Percentiles rank a stretch among this genome's conserved stretches.
Conservation (phyloP, 805 yeast genomes). For the Middelhovenomyces tepae region DNA sequence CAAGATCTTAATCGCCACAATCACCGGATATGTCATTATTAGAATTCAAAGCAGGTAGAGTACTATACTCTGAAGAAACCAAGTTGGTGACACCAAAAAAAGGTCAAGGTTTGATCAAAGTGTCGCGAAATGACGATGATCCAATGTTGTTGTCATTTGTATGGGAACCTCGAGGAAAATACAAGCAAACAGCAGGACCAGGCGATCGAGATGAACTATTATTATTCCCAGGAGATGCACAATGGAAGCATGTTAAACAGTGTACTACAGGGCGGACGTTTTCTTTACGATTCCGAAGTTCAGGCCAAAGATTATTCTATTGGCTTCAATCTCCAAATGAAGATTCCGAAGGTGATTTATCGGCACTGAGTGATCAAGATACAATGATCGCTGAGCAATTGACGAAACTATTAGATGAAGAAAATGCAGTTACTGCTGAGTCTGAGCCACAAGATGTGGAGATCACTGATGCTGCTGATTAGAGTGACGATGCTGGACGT, state of each 20-base stretch:
- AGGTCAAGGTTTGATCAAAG: constrained; percentile 55
- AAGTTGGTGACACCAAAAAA: constrained; percentile 62
- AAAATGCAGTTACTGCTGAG: no score
- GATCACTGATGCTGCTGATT: no score
- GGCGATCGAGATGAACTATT: constrained; percentile 43
- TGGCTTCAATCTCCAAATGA: constrained; percentile 74
- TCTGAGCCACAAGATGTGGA: no score
- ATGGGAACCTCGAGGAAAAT: constrained; percentile 58
- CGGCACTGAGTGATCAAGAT: constrained; percentile 52
- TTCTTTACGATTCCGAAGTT: constrained; percentile 51
- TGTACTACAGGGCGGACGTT: constrained; percentile 74
- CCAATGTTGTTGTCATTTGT: constrained; percentile 59
- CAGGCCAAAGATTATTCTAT: constrained; percentile 46
- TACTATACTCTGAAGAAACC: constrained; percentile 49
- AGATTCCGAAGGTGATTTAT: constrained; percentile 41
- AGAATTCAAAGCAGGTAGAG: constrained; percentile 73
- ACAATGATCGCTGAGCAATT: constrained; percentile 39
- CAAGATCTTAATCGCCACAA: no score
- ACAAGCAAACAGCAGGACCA: constrained; percentile 22
- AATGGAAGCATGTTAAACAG: constrained; percentile 59
- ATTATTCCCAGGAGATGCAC: constrained; percentile 78
- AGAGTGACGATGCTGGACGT: no score
- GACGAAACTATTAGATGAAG: constrained; percentile 39
- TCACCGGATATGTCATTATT: no score
- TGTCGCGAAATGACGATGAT: constrained; percentile 58